A percentile compares a stretch with the other conserved stretches of the same genome.
Evolutionary conservation across 163 green algal species (phyloP).

Genomic region (Chlamydomonas reinhardtii): DNA sequence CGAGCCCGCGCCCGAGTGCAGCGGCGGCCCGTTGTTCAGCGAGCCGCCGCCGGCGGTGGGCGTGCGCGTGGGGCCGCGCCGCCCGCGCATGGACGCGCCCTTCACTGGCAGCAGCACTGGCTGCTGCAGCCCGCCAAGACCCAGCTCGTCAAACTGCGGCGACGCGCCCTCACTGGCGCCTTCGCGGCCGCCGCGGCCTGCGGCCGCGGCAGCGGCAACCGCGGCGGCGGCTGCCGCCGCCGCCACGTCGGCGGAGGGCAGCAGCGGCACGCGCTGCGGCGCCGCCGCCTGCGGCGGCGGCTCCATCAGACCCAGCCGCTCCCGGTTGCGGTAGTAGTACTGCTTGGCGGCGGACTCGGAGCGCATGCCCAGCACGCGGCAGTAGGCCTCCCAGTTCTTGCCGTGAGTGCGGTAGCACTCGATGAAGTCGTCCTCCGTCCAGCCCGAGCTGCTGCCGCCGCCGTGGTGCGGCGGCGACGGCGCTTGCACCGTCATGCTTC

Average conservation of each 20-base stretch:
- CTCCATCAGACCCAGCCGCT: slow-evolving; percentile 54
- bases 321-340: slow-evolving; percentile 63
- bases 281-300: not conserved
- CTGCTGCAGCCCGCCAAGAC: not conserved
- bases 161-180: not conserved
- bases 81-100: slow-evolving; percentile 14
- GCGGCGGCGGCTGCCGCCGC: not conserved
- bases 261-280: not conserved
- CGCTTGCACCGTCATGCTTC: not conserved
- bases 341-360: slow-evolving; percentile 59
- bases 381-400: slow-evolving; percentile 59
- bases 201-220: not conserved
- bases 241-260: not conserved
- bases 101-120: not conserved
- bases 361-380: slow-evolving; percentile 50
- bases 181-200: not conserved
- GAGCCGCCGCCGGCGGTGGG: not conserved
- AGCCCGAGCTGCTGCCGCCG: slow-evolving; percentile 15
- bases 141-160: not conserved
- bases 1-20: not conserved
- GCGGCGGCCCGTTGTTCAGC: slow-evolving; percentile 14
- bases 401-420: slow-evolving; percentile 62
- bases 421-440: slow-evolving; percentile 65
- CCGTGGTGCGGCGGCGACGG: not conserved
- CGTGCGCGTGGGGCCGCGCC: slow-evolving; percentile 9